phyloP scores from a whole-genome alignment of 352 stramenopile species.

The Globisporangium polare region DNA sequence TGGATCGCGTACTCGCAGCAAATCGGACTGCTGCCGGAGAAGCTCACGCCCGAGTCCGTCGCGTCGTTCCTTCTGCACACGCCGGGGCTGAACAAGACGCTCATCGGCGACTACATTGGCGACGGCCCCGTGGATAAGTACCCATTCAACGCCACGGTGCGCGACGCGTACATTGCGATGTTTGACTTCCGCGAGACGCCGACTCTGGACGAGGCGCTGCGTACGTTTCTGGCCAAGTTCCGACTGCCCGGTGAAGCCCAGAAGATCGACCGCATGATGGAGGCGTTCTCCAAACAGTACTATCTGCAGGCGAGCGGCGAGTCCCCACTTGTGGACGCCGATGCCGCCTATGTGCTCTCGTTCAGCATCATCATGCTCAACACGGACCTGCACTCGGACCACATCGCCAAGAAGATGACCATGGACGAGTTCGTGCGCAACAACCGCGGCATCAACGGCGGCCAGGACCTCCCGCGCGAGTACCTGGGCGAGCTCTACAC shows the following conservation, averaged over 20 bases:
- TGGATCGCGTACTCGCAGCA: slow-evolving; percentile 90
- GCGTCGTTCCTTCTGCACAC: slow-evolving; percentile 94
- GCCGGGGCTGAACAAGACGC: slow-evolving; percentile 89
- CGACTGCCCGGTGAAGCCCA: slow-evolving; percentile 97
- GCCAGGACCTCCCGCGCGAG: slow-evolving; percentile 63
- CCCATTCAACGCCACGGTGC: slow-evolving; percentile 91
- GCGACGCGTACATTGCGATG: slow-evolving; percentile 86
- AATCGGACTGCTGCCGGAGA: slow-evolving; percentile 77
- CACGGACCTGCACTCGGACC: slow-evolving; percentile 96
- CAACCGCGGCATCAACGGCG: slow-evolving; percentile 83
- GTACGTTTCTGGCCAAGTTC: slow-evolving; percentile 94
- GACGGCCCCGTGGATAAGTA: slow-evolving; percentile 95
- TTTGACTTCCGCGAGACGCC: slow-evolving; percentile 92
- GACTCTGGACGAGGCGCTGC: slow-evolving; percentile 89
- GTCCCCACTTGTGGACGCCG: slow-evolving; percentile 68
- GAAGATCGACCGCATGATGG: slow-evolving; percentile 98
- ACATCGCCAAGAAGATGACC: slow-evolving; percentile 88
- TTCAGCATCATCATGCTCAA: slow-evolving; percentile 99
- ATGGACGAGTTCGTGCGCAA: slow-evolving; percentile 86
- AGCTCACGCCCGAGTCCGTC: slow-evolving; percentile 83
- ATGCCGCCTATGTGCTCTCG: slow-evolving; percentile 95
- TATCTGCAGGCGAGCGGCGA: slow-evolving; percentile 71
- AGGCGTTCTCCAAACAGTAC: slow-evolving; percentile 93
- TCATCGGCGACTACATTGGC: slow-evolving; percentile 96
- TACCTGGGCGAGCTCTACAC: slow-evolving; percentile 78